phyloP scores from a whole-genome alignment of 148 eudicot genomes.

The Chenopodium suecicum region DNA sequence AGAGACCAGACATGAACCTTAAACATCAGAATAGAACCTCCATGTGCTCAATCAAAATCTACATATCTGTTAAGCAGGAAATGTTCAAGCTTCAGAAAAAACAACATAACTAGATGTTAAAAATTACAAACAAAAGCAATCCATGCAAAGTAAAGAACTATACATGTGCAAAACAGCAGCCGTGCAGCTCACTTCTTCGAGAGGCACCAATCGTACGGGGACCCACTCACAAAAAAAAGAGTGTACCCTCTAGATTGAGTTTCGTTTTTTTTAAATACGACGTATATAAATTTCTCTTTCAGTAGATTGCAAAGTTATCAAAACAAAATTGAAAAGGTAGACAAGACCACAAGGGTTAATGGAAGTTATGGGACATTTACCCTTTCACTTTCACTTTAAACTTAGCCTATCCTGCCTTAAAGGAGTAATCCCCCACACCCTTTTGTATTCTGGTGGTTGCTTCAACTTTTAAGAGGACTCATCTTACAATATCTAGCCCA shows the following conservation, averaged over 20 bases:
- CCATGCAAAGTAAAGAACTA: conserved; percentile 11
- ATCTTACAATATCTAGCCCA: conserved; percentile 22
- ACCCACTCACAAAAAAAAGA: conserved; percentile 4
- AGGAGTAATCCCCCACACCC: conserved; percentile 10
- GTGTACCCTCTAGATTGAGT: conserved; percentile 5
- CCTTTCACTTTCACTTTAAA: conserved; percentile 26
- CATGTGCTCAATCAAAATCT: neutral
- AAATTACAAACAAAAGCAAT: neutral
- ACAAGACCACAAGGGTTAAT: neutral
- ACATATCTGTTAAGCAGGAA: neutral
- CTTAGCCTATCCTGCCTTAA: conserved; percentile 21
- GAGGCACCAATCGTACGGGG: conserved; percentile 11
- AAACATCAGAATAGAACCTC: neutral
- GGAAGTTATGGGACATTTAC: neutral
- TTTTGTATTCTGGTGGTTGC: conserved; percentile 8
- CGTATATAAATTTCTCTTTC: neutral
- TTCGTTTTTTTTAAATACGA: too few relatives aligned
- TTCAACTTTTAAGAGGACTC: conserved; percentile 9
- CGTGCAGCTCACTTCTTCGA: conserved; percentile 18
- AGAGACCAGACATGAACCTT: neutral
- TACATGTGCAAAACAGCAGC: conserved; percentile 16
- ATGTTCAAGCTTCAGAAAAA: neutral
- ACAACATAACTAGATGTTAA: neutral
- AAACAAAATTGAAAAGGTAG: conserved; percentile 13
- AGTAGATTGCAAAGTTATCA: conserved; percentile 21